A percentile compares a stretch with the other conserved stretches of the same genome.
Evolutionary conservation across 2,329 filamentous ascomycete genomes (phyloP).

Genomic region (Phaeomoniella chlamydospora): DNA sequence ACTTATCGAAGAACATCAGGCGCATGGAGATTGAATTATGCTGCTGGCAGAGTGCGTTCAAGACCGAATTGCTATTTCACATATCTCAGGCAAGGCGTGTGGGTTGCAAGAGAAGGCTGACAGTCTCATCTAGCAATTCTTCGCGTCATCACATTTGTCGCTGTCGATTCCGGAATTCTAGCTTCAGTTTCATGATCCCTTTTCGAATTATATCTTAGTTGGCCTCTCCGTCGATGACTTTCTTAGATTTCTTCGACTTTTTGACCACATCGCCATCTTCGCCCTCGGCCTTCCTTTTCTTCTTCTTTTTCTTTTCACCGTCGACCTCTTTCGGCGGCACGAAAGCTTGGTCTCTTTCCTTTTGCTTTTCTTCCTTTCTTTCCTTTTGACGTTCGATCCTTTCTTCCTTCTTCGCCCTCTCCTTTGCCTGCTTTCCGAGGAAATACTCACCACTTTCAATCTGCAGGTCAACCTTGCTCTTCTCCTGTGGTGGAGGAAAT

Average conservation of each 20-base stretch:
- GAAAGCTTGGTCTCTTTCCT: constrained; percentile 73
- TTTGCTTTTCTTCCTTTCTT: constrained; percentile 79
- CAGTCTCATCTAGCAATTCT: no score
- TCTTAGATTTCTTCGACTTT: constrained; percentile 22
- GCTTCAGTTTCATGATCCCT: no score
- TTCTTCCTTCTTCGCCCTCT: constrained; percentile 64
- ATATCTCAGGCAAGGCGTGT: no score
- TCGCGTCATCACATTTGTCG: no score
- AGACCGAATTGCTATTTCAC: no score
- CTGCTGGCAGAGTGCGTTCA: no score
- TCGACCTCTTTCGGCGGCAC: constrained; percentile 68
- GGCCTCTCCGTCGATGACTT: no score
- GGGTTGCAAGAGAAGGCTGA: no score
- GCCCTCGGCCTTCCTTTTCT: constrained; percentile 31
- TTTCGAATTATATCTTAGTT: no score
- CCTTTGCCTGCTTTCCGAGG: constrained; percentile 81
- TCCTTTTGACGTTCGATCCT: constrained; percentile 70
- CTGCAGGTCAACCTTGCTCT: constrained; percentile 97
- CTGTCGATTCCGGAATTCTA: no score
- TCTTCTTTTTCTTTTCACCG: constrained; percentile 40
- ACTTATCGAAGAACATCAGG: no score
- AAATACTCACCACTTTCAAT: constrained; percentile 98
- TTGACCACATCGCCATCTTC: constrained; percentile 24
- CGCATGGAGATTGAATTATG: no score
- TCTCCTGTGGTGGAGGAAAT: constrained; percentile 91